Evolutionary conservation across 139 green algal species (phyloP), one percentile per base, ranked within the genome.

Genomic region (Pycnococcus provasolii): DNA sequence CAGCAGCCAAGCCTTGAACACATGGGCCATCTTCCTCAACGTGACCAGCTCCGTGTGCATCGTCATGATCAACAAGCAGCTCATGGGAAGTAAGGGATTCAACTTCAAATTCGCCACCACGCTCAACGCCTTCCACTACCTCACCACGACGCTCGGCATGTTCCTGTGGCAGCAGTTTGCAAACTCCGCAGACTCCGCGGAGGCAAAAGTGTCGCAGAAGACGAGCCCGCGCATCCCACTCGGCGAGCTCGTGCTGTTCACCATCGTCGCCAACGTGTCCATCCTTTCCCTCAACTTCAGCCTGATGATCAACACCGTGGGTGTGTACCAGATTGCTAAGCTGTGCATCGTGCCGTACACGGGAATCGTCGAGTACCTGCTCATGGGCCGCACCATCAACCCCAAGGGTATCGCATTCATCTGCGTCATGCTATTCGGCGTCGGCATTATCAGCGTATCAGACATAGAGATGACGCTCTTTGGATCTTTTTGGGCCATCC

Each of bases 301-400:
- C 4, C 70, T 86, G 4, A 79, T 85, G 76, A 46, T 86, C 67
- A 86, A 86, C 72, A 74, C 68, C 0, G 76, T 88, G 1, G 68
- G 70, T n/a, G 80, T 83, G 55, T 84, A 85, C 62, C 82, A 86
- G 83, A 83, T 95, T 11, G 81, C 84, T 53, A 96, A 96, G 83
- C 82, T 96, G 40, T 75, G 90, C 39, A 94, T 94, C 73, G 91
- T 94, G 64, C 90, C 90, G 3, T 92, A 88, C 58, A 84, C 90
- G 13, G 89, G 83, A 68, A 11, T 91, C 4, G 71, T 94, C 62
- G 87, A 96, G 78, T 55, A 59, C 6, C 65, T 87, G 15, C 90
- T 79, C 75, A 71, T 91, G 53, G 72, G 79, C n/a, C 74, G 77
- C 48, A 54, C 47, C 41, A 86, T 92, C 70, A 84, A 78, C 0